Percentiles rank a stretch among this genome's conserved stretches.
Evolutionary conservation across 192 early-diverging fungal genomes (phyloP).

Genomic region (Coemansia sp.): DNA sequence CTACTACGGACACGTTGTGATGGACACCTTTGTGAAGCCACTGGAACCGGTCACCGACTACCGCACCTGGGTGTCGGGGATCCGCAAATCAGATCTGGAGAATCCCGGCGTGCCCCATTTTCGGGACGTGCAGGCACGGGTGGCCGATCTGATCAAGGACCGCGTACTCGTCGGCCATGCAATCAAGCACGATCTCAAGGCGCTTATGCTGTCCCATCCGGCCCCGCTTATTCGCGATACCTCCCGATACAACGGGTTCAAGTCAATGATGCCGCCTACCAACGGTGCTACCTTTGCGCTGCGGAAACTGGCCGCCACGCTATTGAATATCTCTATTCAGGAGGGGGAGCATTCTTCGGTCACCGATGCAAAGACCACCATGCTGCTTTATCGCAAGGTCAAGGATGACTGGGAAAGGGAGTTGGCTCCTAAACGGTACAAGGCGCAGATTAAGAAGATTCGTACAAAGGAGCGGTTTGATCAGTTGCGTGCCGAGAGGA

Average conservation of each 20-base stretch:
- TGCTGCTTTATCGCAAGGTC: slow-evolving; percentile 84
- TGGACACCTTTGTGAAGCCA: slow-evolving; percentile 87
- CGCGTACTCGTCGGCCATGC: slow-evolving; percentile 91
- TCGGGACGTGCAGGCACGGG: slow-evolving; percentile 74
- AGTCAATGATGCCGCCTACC: slow-evolving; percentile 45
- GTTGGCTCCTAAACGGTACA: slow-evolving; percentile 44
- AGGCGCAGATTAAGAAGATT: slow-evolving; percentile 22
- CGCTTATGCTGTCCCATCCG: slow-evolving; percentile 82
- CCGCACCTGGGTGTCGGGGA: slow-evolving; percentile 88
- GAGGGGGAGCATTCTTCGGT: slow-evolving; percentile 84
- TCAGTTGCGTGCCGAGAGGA: slow-evolving; percentile 33
- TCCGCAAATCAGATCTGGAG: slow-evolving; percentile 73
- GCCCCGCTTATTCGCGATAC: slow-evolving; percentile 80
- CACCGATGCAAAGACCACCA: slow-evolving; percentile 85
- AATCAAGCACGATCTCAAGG: slow-evolving; percentile 83
- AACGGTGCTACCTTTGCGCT: slow-evolving; percentile 71
- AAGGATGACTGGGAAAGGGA: slow-evolving; percentile 79
- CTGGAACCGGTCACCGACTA: slow-evolving; percentile 88
- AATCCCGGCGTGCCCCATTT: slow-evolving; percentile 62
- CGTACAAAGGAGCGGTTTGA: slow-evolving; percentile 49
- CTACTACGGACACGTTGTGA: slow-evolving; percentile 80
- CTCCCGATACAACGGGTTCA: slow-evolving; percentile 73
- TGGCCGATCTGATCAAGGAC: slow-evolving; percentile 81
- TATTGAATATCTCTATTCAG: slow-evolving; percentile 84
- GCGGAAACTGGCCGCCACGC: slow-evolving; percentile 70